Evolutionary conservation across 192 early-diverging fungal species (phyloP).

Genomic region (Chytriomyces sp.): DNA sequence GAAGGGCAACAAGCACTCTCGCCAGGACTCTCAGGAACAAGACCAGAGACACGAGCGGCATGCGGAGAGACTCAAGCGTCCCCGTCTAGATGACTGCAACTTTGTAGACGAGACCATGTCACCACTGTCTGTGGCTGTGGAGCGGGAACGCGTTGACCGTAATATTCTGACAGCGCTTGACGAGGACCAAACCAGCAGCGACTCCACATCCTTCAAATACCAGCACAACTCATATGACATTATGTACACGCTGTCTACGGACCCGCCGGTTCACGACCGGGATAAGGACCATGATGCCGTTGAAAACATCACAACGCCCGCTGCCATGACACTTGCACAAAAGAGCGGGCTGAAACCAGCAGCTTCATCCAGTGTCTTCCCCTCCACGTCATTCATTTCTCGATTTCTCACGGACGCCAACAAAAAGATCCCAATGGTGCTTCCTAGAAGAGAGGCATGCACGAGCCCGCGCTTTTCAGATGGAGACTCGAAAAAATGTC

Average conservation of each 20-base stretch:
- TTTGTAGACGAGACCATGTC: not conserved
- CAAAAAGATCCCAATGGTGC: not conserved
- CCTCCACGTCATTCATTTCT: not conserved
- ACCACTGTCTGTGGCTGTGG: not conserved
- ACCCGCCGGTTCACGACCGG: not conserved
- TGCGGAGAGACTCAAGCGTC: not conserved
- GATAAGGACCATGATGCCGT: not conserved
- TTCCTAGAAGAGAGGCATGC: not conserved
- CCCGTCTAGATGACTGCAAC: not conserved
- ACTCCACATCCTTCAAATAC: not conserved
- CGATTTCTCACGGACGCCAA: no score
- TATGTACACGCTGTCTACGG: no score
- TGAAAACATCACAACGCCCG: not conserved
- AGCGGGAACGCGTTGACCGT: not conserved
- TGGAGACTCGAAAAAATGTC: not conserved
- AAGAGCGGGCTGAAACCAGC: not conserved
- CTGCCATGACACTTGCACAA: not conserved
- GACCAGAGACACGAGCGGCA: not conserved
- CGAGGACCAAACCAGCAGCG: not conserved
- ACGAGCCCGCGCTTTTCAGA: constrained; percentile 13
- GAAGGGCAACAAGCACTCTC: not conserved
- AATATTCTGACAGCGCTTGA: constrained; percentile 13
- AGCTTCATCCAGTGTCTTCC: not conserved
- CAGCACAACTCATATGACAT: no score
- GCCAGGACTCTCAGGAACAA: no score